phyloP scores from a whole-genome alignment of 116 monocot species.

The Trichopus zeylanicus region DNA sequence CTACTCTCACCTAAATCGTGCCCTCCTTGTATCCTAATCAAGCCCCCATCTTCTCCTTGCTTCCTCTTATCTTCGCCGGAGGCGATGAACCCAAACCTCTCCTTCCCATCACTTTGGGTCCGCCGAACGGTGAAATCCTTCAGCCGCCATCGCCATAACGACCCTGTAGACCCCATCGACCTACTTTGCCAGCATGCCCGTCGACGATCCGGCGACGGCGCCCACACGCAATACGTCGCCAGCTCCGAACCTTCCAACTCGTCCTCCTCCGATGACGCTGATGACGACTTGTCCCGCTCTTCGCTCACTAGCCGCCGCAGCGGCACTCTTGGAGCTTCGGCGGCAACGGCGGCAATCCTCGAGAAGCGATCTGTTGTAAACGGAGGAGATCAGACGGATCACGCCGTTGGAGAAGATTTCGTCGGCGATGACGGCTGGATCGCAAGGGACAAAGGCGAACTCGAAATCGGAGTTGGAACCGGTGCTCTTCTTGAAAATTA shows the following conservation, averaged over 20 bases:
- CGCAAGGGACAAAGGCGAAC: slow-evolving; percentile 15
- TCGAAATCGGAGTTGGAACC: slow-evolving; percentile 25
- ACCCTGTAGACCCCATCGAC: slow-evolving; percentile 30
- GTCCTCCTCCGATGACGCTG: background rate
- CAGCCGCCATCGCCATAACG: slow-evolving; percentile 17
- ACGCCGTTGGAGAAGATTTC: slow-evolving; percentile 31
- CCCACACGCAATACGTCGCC: slow-evolving; percentile 25
- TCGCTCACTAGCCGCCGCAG: slow-evolving; percentile 12
- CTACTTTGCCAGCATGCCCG: slow-evolving; percentile 17
- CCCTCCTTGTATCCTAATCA: too few species aligned
- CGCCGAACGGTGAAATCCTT: slow-evolving; percentile 31
- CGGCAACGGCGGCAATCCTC: background rate
- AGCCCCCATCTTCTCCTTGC: background rate
- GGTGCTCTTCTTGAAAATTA: too few species aligned
- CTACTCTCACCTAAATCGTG: too few species aligned
- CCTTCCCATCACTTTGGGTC: slow-evolving; percentile 59
- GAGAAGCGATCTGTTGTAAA: slow-evolving; percentile 16
- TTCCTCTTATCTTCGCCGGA: slow-evolving; percentile 7
- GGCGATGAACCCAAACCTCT: slow-evolving; percentile 29
- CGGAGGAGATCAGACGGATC: slow-evolving; percentile 27
- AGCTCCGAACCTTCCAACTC: slow-evolving; percentile 12
- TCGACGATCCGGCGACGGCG: slow-evolving; percentile 5
- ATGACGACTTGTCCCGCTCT: slow-evolving; percentile 1
- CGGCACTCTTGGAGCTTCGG: slow-evolving; percentile 1
- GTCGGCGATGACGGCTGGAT: slow-evolving; percentile 14